Percentiles rank a stretch among this genome's conserved stretches.
These are phyloP conservation scores for Arctium lappa DNA, from an alignment of 129 eudicot genomes.

Conservation along the genomic window DNA sequence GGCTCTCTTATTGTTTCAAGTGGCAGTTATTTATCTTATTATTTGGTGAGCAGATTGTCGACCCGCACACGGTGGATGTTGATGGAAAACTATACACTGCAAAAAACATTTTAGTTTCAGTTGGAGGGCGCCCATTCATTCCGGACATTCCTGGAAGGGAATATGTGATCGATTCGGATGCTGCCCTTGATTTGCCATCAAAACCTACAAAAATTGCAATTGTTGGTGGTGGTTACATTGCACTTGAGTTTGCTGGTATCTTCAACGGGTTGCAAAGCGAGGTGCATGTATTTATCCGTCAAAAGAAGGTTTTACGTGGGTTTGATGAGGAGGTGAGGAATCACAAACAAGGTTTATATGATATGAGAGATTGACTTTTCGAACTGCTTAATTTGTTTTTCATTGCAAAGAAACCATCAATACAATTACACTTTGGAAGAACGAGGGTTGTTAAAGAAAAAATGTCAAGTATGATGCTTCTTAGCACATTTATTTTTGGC, in stretches of 20 bases:
- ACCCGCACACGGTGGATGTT: constrained; percentile 93
- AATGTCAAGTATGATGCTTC: background rate
- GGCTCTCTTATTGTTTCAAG: constrained; percentile 1
- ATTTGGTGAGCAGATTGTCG: constrained; percentile 61
- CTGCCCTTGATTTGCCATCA: constrained; percentile 90
- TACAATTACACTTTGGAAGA: background rate
- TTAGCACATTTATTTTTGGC: background rate
- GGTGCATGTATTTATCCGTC: constrained; percentile 94
- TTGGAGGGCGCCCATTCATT: constrained; percentile 94
- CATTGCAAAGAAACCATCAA: constrained; percentile 3
- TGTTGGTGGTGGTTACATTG: constrained; percentile 97
- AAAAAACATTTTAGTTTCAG: constrained; percentile 83
- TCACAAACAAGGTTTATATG: constrained; percentile 1
- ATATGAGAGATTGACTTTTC: background rate
- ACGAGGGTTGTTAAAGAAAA: background rate
- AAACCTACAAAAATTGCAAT: constrained; percentile 92
- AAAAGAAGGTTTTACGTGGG: constrained; percentile 92
- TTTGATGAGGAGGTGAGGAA: constrained; percentile 91
- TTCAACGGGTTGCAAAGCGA: constrained; percentile 92
- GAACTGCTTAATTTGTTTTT: background rate
- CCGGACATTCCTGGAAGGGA: constrained; percentile 97
- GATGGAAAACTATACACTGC: constrained; percentile 92
- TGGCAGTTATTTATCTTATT: background rate
- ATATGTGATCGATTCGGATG: constrained; percentile 90
- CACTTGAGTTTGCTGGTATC: constrained; percentile 97